Percentiles rank a stretch among this genome's conserved stretches.
These are phyloP conservation scores for Cardiospermum halicacabum DNA, from an alignment of 345 rosid genomes.

Conservation along the genomic window DNA sequence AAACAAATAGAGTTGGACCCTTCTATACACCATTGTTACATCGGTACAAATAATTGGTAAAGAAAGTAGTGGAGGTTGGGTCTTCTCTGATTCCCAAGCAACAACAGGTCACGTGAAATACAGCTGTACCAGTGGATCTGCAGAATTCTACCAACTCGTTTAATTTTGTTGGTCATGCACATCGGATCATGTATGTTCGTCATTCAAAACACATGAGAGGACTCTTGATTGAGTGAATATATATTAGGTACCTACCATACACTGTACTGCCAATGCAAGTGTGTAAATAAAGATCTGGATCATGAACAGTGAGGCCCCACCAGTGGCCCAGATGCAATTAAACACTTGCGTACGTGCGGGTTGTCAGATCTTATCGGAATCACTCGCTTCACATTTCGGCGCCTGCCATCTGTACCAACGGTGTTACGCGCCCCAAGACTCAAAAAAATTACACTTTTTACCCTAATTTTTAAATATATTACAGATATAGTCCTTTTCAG, in stretches of 20 bases:
- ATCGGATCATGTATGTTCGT: no score
- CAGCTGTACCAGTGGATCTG: not conserved
- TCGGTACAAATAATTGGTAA: no score
- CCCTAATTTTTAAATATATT: no score
- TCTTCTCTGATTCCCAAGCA: not conserved
- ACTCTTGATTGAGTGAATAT: no score
- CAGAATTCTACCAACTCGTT: not conserved
- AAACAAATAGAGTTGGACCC: no score
- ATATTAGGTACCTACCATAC: not conserved
- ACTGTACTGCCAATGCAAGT: not conserved
- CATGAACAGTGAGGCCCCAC: no score
- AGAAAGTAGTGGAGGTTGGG: not conserved
- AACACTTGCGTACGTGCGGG: not conserved
- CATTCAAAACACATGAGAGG: no score
- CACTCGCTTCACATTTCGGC: not conserved
- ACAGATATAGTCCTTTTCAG: no score
- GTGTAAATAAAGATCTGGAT: no score
- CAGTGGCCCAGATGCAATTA: not conserved
- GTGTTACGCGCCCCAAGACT: not conserved
- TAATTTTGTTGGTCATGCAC: not conserved
- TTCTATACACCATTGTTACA: no score
- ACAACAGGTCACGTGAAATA: not conserved
- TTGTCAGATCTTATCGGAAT: slow-evolving; percentile 8
- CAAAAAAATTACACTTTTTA: no score
- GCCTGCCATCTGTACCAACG: not conserved